These are phyloP conservation scores for Pichia scutulata DNA, from an alignment of 805 yeast genomes.

Conservation along the genomic window DNA sequence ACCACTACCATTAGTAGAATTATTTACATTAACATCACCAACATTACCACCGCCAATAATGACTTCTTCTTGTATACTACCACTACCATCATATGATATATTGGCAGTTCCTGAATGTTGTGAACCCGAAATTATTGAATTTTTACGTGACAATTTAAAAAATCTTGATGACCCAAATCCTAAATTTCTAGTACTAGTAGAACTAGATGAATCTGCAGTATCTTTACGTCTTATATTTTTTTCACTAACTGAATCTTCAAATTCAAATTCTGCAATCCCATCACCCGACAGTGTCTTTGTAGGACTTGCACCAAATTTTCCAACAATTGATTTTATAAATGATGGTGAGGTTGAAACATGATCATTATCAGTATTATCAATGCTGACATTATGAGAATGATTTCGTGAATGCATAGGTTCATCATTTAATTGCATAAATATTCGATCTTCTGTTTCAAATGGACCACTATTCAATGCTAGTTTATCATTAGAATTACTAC, in stretches of 20 bases:
- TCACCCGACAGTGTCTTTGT: constrained; percentile 17
- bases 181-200: background rate
- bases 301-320: constrained; percentile 32
- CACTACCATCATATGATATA: background rate
- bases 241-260: background rate
- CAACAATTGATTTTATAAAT: constrained; percentile 30
- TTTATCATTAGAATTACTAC: background rate
- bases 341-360: constrained; percentile 29
- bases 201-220: background rate
- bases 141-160: constrained; percentile 19
- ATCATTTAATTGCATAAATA: background rate
- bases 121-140: constrained; percentile 3
- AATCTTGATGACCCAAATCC: constrained; percentile 23
- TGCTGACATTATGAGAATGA: background rate
- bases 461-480: background rate
- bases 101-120: constrained; percentile 1
- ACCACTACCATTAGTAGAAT: constrained; percentile 1
- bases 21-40: background rate
- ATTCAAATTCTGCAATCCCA: background rate
- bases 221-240: background rate
- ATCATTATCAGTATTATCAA: background rate
- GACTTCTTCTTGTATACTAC: constrained; percentile 10
- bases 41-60: constrained; percentile 10
- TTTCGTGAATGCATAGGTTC: background rate
- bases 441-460: background rate